Conservation (phyloP, 768 basidiomycete species). For the Harrya chromipes region DNA sequence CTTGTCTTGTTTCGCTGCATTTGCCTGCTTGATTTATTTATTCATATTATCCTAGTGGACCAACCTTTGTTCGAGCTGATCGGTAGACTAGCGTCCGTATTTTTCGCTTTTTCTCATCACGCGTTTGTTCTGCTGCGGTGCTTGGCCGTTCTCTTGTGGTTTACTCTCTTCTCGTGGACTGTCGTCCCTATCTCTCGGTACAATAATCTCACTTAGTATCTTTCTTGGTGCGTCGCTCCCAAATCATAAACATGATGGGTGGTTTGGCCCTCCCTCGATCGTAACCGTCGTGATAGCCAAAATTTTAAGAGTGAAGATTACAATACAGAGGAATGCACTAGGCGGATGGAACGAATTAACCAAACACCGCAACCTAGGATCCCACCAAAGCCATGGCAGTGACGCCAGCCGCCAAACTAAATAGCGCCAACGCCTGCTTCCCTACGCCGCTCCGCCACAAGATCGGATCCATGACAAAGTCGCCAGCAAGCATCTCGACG, state of each 20-base stretch:
- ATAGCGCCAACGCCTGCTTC: conserved; percentile 53
- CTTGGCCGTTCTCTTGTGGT: background rate
- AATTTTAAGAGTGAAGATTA: background rate
- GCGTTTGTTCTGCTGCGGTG: background rate
- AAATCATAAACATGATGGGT: too few species aligned
- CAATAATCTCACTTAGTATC: background rate
- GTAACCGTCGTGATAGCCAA: background rate
- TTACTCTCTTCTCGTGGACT: background rate
- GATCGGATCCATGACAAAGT: conserved; percentile 72
- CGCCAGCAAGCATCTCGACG: conserved; percentile 85
- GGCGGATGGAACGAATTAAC: too few species aligned
- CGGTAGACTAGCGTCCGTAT: background rate
- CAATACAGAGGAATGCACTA: too few species aligned
- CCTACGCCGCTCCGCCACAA: conserved; percentile 38
- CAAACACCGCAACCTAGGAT: conserved; percentile 6
- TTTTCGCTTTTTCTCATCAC: background rate
- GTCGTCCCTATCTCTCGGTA: background rate
- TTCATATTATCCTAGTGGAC: too few species aligned
- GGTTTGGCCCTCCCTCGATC: too few species aligned
- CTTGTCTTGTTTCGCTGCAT: too few species aligned
- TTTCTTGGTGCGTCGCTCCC: too few species aligned
- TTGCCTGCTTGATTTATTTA: too few species aligned
- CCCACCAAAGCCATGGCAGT: conserved; percentile 61
- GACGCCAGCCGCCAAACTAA: conserved; percentile 60
- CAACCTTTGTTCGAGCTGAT: background rate